phyloP scores from a whole-genome alignment of 805 yeast species.

The Ogataea methanolica region DNA sequence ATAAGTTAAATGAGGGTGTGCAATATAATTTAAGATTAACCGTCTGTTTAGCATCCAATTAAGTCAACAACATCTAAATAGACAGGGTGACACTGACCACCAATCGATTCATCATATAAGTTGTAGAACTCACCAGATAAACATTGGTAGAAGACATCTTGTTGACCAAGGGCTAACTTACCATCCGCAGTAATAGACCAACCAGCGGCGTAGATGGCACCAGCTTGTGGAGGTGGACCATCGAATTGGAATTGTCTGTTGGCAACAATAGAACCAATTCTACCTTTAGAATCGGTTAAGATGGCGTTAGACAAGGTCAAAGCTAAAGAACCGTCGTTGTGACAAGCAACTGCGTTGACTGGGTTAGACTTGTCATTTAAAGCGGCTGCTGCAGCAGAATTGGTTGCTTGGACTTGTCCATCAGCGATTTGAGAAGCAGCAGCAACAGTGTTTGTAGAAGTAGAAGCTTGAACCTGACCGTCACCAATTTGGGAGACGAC shows the following conservation, averaged over 20 bases:
- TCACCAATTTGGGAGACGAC: conserved; percentile 35
- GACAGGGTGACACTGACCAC: conserved; percentile 42
- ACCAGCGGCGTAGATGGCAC: conserved; percentile 49
- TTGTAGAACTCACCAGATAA: conserved; percentile 54
- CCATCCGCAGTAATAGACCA: conserved; percentile 44
- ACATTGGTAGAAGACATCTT: conserved; percentile 49
- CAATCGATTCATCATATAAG: conserved; percentile 46
- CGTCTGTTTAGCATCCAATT: conserved; percentile 34
- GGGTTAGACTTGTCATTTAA: conserved; percentile 12
- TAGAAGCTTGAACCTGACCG: conserved; percentile 39
- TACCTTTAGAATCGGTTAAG: conserved; percentile 43
- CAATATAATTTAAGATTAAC: no score
- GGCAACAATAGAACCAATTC: conserved; percentile 58
- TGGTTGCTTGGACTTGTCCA: conserved; percentile 40
- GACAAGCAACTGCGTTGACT: conserved; percentile 30
- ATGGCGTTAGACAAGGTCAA: conserved; percentile 38
- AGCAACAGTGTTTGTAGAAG: conserved; percentile 32
- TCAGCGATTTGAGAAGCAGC: conserved; percentile 41
- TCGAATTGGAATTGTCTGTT: conserved; percentile 64
- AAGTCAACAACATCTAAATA: conserved; percentile 41
- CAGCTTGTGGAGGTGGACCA: conserved; percentile 64
- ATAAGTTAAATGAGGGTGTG: not conserved
- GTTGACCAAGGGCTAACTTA: conserved; percentile 46
- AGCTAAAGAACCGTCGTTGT: conserved; percentile 34
- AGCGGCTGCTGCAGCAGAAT: conserved; percentile 24